phyloP scores from a whole-genome alignment of 192 early-diverging fungal genomes.

The Rhizophagus sp. region DNA sequence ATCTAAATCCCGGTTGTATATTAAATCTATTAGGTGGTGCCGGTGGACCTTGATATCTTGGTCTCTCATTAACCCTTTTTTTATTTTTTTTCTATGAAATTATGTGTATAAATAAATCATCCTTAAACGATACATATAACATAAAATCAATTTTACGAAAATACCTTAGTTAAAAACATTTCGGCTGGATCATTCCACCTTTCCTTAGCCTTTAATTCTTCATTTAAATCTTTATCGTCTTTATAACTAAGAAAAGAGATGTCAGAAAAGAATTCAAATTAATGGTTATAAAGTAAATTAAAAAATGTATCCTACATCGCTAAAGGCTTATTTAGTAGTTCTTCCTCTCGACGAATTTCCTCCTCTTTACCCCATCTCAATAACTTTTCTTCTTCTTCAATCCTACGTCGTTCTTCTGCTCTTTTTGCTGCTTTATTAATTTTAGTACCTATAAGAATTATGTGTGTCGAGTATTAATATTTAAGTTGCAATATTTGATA shows the following conservation, averaged over 20 bases:
- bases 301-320: slow-evolving; percentile 44
- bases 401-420: slow-evolving; percentile 41
- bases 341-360: slow-evolving; percentile 41
- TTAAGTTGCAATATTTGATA: not conserved
- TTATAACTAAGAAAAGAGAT: slow-evolving; percentile 44
- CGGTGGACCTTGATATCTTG: slow-evolving; percentile 57
- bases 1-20: slow-evolving; percentile 66
- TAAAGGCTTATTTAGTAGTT: slow-evolving; percentile 48
- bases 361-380: slow-evolving; percentile 63
- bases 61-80: slow-evolving; percentile 37
- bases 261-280: not conserved
- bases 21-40: slow-evolving; percentile 66
- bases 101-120: not conserved
- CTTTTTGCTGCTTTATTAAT: slow-evolving; percentile 45
- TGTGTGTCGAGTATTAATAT: slow-evolving; percentile 6
- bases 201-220: slow-evolving; percentile 58
- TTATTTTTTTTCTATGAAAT: slow-evolving; percentile 38
- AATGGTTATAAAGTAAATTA: not conserved
- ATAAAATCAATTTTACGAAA: not conserved
- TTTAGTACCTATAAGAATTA: slow-evolving; percentile 41
- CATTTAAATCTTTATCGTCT: slow-evolving; percentile 63
- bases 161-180: slow-evolving; percentile 49
- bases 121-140: not conserved
- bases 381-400: slow-evolving; percentile 52
- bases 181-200: slow-evolving; percentile 70